Evolutionary conservation across 345 rosid species (phyloP).

Genomic region (Brassica napus): Da-Ae NC_063452.1:42940001-42940500

Average conservation of each 20-base stretch:
- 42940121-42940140: background rate
- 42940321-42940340: too few relatives aligned
- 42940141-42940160: background rate
- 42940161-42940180: background rate
- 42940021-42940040: background rate
- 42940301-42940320: too few relatives aligned
- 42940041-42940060: background rate
- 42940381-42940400: background rate
- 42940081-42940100: background rate
- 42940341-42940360: background rate
- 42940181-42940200: background rate
- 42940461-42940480: background rate
- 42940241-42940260: too few relatives aligned
- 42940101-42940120: background rate
- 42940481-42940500: background rate
- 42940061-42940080: background rate
- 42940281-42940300: too few relatives aligned
- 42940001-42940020: background rate
- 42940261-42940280: too few relatives aligned
- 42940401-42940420: background rate
- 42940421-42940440: background rate
- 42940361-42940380: background rate
- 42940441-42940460: background rate
- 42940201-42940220: background rate
- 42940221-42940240: too few relatives aligned